Percentiles rank a stretch among this genome's conserved stretches.
Evolutionary conservation across 345 rosid genomes (phyloP).

Genomic region (Alliaria petiolata): DNA sequence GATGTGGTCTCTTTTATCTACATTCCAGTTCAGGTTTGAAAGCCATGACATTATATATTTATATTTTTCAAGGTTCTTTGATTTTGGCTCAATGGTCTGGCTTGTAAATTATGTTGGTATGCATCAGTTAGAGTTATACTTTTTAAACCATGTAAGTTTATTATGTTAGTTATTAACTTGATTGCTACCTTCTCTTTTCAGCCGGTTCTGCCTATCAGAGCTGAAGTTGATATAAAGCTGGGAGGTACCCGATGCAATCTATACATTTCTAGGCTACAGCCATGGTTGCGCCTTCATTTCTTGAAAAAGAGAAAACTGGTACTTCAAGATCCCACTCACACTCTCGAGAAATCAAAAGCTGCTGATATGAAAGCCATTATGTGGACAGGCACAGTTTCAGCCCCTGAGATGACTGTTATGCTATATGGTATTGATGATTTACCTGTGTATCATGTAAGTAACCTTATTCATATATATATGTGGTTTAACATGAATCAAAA

Average conservation of each 20-base stretch:
- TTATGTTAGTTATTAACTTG: conserved; percentile 3
- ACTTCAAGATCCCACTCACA: conserved; percentile 52
- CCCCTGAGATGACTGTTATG: conserved; percentile 91
- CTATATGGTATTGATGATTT: conserved; percentile 51
- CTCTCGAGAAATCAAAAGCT: conserved; percentile 42
- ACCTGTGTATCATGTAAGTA: conserved; percentile 90
- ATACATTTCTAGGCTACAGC: conserved; percentile 65
- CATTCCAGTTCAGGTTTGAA: conserved; percentile 68
- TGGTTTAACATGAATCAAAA: background rate
- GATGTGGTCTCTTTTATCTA: conserved; percentile 71
- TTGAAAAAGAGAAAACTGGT: conserved; percentile 62
- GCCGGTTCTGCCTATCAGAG: conserved; percentile 74
- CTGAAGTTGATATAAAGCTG: conserved; percentile 92
- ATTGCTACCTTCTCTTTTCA: conserved; percentile 38
- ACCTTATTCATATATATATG: background rate
- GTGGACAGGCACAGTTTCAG: conserved; percentile 96
- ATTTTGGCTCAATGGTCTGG: conserved; percentile 4
- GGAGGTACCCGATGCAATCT: conserved; percentile 88
- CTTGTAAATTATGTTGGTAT: conserved; percentile 18
- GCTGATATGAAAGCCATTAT: conserved; percentile 54
- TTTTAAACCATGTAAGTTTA: background rate
- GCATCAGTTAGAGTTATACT: background rate
- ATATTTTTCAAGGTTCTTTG: background rate
- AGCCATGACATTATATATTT: conserved; percentile 18
- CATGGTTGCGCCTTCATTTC: conserved; percentile 73